Base-by-base conservation (phyloP, 306 rosid genomes). In the Quercus dentata region DNA sequence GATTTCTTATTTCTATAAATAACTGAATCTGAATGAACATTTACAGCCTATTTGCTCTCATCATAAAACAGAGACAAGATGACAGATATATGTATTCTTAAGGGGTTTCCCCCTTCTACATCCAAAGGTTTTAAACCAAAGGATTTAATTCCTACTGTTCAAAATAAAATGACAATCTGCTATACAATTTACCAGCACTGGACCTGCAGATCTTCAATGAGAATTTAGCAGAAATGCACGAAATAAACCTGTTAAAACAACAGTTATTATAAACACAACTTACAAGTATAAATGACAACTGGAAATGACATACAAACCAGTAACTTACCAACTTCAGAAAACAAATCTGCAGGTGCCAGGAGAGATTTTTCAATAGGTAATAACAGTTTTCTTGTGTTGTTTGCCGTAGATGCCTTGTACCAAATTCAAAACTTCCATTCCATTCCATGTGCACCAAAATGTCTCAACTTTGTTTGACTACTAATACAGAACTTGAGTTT, bases 11-110 rank as follows among this genome's bases (percentile, higher is more conserved):
- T 80, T 80, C 80, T 73, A 80, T 89, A 83, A 76, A 79, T 76
- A 77, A 73, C 84, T 64, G 80, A 80, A 76, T 70, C 89, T 59
- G 82, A 84, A 77, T 83, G 75, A 75, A 78, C 79, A 92, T 89
- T 89, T 90, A 92, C 93, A 89, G 75, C 89, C 83, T 82, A 92
- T 88, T 79, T 82, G 78, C 85, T 85, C 85, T 83, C 80, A 56
- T 51, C 31, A 81, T 65, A 69, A 51, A 81, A 76, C 74, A 54
- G 83, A 81, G 87, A 83, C 89, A 82, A 88, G 85, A 85, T 58
- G 74, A 83, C 77, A 74, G 76, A 79, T 79, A 80, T 74, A 74
- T 83, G 62, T 80, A 82, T 86, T 82, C 61, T 85, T 70, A 77
- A 46, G 80, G 85, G 88, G 85, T 78, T 69, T 80, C 88, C 83